Conservation (phyloP, 2,329 filamentous ascomycete genomes). For the Colletotrichum destructivum region DNA sequence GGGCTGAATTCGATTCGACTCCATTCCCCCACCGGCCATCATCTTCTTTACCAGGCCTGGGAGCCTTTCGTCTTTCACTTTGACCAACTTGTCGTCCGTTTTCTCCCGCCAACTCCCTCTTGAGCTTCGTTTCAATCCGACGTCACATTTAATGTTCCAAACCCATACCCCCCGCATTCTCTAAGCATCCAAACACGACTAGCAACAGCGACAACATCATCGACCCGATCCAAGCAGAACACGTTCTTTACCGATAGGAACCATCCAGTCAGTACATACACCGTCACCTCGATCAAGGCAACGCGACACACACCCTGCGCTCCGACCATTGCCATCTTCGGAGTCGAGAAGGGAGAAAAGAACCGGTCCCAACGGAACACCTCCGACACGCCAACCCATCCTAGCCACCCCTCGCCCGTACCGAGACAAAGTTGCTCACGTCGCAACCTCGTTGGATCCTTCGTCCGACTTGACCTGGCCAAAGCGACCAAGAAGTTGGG, state of each 20-base stretch:
- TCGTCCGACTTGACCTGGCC: slow-evolving; percentile 35
- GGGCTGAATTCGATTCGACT: neutral
- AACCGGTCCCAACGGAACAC: slow-evolving; percentile 25
- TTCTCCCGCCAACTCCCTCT: slow-evolving; percentile 1
- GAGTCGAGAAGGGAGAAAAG: slow-evolving; percentile 24
- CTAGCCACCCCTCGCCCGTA: slow-evolving; percentile 22
- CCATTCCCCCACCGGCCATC: neutral
- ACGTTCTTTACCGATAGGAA: slow-evolving; percentile 26
- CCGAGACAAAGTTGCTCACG: slow-evolving; percentile 34
- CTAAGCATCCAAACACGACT: slow-evolving; percentile 10
- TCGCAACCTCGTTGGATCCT: slow-evolving; percentile 36
- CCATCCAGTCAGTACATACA: slow-evolving; percentile 21
- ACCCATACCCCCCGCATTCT: slow-evolving; percentile 14
- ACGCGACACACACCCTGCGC: neutral
- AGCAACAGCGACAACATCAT: slow-evolving; percentile 33
- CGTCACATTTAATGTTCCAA: slow-evolving; percentile 14
- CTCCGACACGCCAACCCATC: slow-evolving; percentile 33
- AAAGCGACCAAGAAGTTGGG: slow-evolving; percentile 38
- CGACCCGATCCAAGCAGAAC: neutral
- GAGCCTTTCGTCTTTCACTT: slow-evolving; percentile 11
- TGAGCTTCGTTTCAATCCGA: neutral
- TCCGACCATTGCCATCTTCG: neutral
- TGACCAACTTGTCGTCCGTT: slow-evolving; percentile 8
- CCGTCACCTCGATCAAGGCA: slow-evolving; percentile 4
- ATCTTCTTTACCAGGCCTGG: neutral